Evolutionary conservation across 257 asterid genomes (phyloP), one percentile per base, ranked within the genome.

Genomic region (Schizonepeta tenuifolia): DNA sequence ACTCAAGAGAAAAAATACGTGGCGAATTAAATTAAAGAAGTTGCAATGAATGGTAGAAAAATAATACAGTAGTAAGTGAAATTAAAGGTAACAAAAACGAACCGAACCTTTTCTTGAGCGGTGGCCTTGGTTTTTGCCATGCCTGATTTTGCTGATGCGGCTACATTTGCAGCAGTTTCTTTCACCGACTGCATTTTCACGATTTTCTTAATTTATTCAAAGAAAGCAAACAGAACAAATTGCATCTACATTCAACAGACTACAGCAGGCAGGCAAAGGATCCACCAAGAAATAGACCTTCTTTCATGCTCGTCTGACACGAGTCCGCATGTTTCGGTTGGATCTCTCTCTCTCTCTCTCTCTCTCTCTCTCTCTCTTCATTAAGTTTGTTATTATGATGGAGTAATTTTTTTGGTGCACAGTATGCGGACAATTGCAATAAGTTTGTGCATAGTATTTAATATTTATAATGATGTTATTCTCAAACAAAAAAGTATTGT

Each of bases 91-190:
- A n/a, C 1, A 15, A 47, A 9, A 33, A 26, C 5, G 0, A 22
- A 26, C 1, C 9, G n/a, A 12, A 89, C 93, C 96, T 89, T 86
- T 69, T 86, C 96, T 76, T 80, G 90, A 4, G 77, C 79, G 68
- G 71, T 70, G 58, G 96, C 96, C 67, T 76, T 91, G 44, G 96
- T 78, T 55, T 91, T 91, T 4, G 84, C 96, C 84, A 84, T 67
- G 77, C 97, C 97, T 9, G 96, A 72, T 46, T 80, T 79, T 2
- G 97, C 97, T 4, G 92, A 83, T 20, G 97, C 97, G 55, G 87
- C 91, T 2, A 79, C 60, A 57, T 89, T 86, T 6, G 89, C 77
- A n/a, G 90, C 90, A 20, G 75, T 58, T 75, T 91, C 93, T 70
- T 90, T 90, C 7, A 81, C 26, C 8, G 84, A 28, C 75, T 90